Base-by-base conservation (phyloP, 257 asterid species). In the Jasminum sambac region DNA sequence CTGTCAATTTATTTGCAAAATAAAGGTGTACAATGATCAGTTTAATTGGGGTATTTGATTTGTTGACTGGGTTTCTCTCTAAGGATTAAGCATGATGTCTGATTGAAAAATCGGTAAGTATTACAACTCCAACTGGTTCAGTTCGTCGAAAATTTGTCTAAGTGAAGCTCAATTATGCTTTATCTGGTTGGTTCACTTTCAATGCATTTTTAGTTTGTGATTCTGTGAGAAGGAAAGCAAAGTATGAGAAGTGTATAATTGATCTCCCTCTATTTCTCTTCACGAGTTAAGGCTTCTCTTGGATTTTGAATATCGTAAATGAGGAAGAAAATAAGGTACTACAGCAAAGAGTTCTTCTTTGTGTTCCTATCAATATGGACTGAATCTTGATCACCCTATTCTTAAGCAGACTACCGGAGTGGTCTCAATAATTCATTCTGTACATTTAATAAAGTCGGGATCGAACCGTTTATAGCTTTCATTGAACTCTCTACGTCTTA, bases 201-300 rank as follows among this genome's bases (percentile, higher is more conserved):
- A 64, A 66, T 73, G 66, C 70, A 69, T 69, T 66, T 0, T 66
- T 72, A 26, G 77, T 37, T 66, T 17, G 50, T 26, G 44, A 64
- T 64, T 62, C 26, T 14, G 63, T 57, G 68, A 41, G 36, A 55
- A 30, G 16, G 36, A 67, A 8, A 41, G 60, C 67, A 37, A 55
- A 39, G 16, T 16, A 6, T 46, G 37, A 24, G 23, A 64, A 66
- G 21, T 14, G n/a, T 9, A 55, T 26, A 55, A 55, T 23, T 16
- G 11, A 38, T 21, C 8, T 38, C 58, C 26, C 17, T 24, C 8
- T 23, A 7, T 25, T 70, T 41, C 17, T 24, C 41, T 14, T 12
- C 23, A 66, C 25, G 58, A 37, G 24, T 59, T 9, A 61, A 55
- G 62, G 25, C 7, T 19, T 21, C 19, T 21, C 62, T 73, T 41